Evolutionary conservation across 495 filamentous ascomycete genomes (phyloP).

Genomic region (Haplographium delicatum): DNA sequence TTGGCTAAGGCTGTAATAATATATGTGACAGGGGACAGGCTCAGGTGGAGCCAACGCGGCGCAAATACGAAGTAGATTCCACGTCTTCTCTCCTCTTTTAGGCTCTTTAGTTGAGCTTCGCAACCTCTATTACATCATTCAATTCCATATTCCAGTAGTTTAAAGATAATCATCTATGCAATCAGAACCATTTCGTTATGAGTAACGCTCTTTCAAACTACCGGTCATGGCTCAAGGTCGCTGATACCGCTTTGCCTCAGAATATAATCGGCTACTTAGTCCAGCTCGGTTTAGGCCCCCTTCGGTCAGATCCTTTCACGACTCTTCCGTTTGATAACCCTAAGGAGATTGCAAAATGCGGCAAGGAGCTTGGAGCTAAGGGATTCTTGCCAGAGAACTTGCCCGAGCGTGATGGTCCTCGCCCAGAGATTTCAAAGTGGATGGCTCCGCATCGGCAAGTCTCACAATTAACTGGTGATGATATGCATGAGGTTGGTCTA

Average conservation of each 20-base stretch:
- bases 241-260: conserved; percentile 15
- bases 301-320: conserved; percentile 17
- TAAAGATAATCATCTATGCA: too few relatives aligned
- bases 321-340: conserved; percentile 16
- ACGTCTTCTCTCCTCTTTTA: too few relatives aligned
- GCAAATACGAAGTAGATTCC: too few relatives aligned
- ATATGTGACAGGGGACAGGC: too few relatives aligned
- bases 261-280: conserved; percentile 17
- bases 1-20: too few relatives aligned
- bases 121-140: neutral
- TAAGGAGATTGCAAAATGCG: conserved; percentile 17
- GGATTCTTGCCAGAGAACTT: conserved; percentile 9
- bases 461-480: conserved; percentile 12
- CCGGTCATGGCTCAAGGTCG: conserved; percentile 16
- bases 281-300: conserved; percentile 5
- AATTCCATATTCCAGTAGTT: neutral
- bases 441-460: conserved; percentile 18
- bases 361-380: conserved; percentile 1
- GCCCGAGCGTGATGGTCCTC: conserved; percentile 13
- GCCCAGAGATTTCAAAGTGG: conserved; percentile 14
- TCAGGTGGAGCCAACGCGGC: too few relatives aligned
- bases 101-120: too few relatives aligned
- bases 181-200: too few relatives aligned
- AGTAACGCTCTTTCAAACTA: conserved; percentile 3
- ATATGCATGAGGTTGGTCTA: conserved; percentile 15